Evolutionary conservation across 768 basidiomycete genomes (phyloP), one percentile per base, ranked within the genome.

Genomic region (Punctularia strigosozonata): DNA sequence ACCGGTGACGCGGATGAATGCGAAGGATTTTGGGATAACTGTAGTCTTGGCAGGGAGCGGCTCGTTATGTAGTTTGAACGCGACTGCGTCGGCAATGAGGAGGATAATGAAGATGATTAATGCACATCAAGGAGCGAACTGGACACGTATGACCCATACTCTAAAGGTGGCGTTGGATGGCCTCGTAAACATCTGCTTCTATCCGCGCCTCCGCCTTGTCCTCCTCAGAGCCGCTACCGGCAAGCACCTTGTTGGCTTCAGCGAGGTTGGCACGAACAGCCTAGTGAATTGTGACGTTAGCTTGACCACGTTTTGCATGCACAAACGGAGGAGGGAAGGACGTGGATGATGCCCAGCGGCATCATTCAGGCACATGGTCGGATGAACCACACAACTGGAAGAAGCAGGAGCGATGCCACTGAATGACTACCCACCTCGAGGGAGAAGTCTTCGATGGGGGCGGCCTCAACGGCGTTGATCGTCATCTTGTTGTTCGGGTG

Each of bases 401-500:
- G 32, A 35, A 13, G 18, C n/a, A 25, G n/a, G n/a, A n/a, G n/a
- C n/a, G n/a, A n/a, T n/a, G n/a, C n/a, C n/a, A n/a, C n/a, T n/a
- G 25, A 17, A 20, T 15, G 25, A 38, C 19, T 26, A 55, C 71
- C 41, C 47, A 94, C 94, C 73, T 97, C 95, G 17, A 71, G 50
- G 1, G 92, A 94, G 66, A 97, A 94, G 28, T 78, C 69, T 40
- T 92, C 90, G 26, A 98, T 66, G 17, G 89, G 80, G 41, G 91
- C 92, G 43, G 86, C 95, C 69, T 99, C 95, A 33, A 99, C 80
- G 42, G 83, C 90, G 64, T 98, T 99, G 58, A 99, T 84, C 28
- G 95, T 98, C 44, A 98, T 67, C 48, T 75, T 80, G 73, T 97
- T 99, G 65, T 92, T 90, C 25, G 90, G 89, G 63, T 99, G 95